Base-by-base conservation (phyloP, 1,139 yeast genomes). In the Hansenula lynferdii region DNA sequence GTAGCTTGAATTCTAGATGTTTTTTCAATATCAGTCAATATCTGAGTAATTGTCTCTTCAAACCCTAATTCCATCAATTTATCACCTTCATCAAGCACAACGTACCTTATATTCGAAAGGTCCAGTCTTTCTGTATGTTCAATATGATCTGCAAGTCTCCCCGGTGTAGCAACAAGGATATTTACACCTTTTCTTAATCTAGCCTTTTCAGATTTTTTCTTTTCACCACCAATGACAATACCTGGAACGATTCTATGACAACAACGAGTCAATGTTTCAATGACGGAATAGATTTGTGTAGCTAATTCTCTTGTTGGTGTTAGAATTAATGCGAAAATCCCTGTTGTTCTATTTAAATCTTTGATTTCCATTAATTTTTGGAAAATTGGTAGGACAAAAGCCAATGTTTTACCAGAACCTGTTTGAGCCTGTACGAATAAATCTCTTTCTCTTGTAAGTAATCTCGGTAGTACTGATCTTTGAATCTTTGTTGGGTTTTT, bases 241-340 rank as follows among this genome's bases (percentile, higher is more conserved):
- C 97, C 96, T 0, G 97, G 96, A 6, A 89, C 96, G 29, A 89
- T 70, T 58, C 82, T 75, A 54, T 84, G 92, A 57, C 90, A 81
- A 52, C 92, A 79, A 39, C 84, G 72, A 27, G 79, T 67, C 21
- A 90, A 60, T 1, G 76, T 70, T 50, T 84, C 92, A 49, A 87
- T 69, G 5, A 90, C 96, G 2, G 83, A 70, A 56, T 85, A 84
- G 34, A 92, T 90, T 60, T 92, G 98, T n/a, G 80, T 77, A 0
- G 97, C 96, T 54, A 92, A 70, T 62, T 92, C 98, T 58, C 98
- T 75, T 0, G 98, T 92, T 6, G 98, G 98, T 0, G 95, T 83
- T 44, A 92, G 64, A 32, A 92, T 81, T 39, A 92, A 61, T 0
- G 96, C 97, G 65, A 86, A 90, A 14, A 92, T 67, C 2, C 98